These are phyloP conservation scores for Aspergillus sp. DNA, from an alignment of 2,329 filamentous ascomycete species.

Conservation along the genomic window DNA sequence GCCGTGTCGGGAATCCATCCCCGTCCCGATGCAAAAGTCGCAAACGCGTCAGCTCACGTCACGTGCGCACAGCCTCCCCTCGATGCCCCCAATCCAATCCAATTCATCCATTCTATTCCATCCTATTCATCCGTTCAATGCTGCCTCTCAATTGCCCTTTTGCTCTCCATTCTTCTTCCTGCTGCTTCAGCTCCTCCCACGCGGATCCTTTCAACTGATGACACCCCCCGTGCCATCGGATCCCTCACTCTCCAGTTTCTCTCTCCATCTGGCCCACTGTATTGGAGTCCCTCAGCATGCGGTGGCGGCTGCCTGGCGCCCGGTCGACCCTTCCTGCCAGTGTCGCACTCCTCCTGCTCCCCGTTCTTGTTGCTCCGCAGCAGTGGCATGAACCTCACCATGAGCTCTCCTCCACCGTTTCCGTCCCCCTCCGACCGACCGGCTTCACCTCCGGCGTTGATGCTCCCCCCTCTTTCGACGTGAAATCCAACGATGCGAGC, in stretches of 20 bases:
- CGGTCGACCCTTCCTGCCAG: conserved; percentile 57
- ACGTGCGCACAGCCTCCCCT: too few species aligned
- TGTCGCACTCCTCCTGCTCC: conserved; percentile 61
- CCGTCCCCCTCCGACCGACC: conserved; percentile 29
- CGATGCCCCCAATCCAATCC: too few species aligned
- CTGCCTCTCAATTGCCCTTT: too few species aligned
- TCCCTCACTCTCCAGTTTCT: conserved; percentile 1
- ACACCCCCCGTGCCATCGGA: conserved; percentile 2
- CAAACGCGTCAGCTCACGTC: too few species aligned
- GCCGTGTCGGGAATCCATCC: too few species aligned
- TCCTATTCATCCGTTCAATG: too few species aligned
- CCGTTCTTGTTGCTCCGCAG: conserved; percentile 66
- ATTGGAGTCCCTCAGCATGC: conserved; percentile 55
- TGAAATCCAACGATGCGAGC: conserved; percentile 71
- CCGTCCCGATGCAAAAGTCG: too few species aligned
- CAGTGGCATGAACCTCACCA: conserved; percentile 51
- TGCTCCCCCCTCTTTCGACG: conserved; percentile 30
- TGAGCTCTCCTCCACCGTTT: conserved; percentile 32
- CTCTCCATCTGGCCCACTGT: conserved; percentile 15
- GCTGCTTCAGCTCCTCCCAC: neutral
- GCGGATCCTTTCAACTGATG: conserved; percentile 17
- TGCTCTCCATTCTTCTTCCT: neutral
- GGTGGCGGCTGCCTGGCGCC: conserved; percentile 66
- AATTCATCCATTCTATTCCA: too few species aligned
- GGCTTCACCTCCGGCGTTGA: conserved; percentile 24